phyloP scores from a whole-genome alignment of 2,329 filamentous ascomycete species.

The Thermoascus crustaceus region DNA sequence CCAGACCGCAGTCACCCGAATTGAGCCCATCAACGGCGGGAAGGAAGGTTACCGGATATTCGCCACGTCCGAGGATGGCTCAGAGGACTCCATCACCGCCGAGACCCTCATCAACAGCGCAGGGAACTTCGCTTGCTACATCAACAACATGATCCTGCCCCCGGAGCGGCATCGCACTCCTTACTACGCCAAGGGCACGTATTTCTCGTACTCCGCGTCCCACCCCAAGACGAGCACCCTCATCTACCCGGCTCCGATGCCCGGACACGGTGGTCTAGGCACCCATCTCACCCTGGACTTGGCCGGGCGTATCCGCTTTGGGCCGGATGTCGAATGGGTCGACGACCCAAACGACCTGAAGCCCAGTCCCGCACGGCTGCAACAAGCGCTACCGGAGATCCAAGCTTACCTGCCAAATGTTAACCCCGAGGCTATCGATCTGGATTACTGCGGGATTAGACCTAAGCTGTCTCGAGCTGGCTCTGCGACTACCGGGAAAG shows the following conservation, averaged over 20 bases:
- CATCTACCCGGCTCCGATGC: slow-evolving; percentile 78
- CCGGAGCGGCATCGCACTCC: slow-evolving; percentile 47
- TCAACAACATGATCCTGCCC: slow-evolving; percentile 73
- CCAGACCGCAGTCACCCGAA: slow-evolving; percentile 53
- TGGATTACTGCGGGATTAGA: slow-evolving; percentile 87
- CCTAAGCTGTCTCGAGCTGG: slow-evolving; percentile 67
- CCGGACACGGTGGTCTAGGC: slow-evolving; percentile 78
- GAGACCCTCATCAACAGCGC: slow-evolving; percentile 79
- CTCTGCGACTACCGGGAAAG: slow-evolving; percentile 47
- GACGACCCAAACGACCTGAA: slow-evolving; percentile 60
- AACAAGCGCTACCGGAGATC: slow-evolving; percentile 65
- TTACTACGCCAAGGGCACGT: slow-evolving; percentile 89
- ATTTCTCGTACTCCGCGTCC: slow-evolving; percentile 72
- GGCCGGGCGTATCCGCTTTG: slow-evolving; percentile 75
- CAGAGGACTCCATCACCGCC: slow-evolving; percentile 53
- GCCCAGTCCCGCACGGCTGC: slow-evolving; percentile 56
- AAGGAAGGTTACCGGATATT: slow-evolving; percentile 62
- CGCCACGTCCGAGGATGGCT: slow-evolving; percentile 37
- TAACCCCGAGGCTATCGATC: slow-evolving; percentile 54
- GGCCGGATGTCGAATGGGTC: slow-evolving; percentile 93
- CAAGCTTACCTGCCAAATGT: slow-evolving; percentile 68
- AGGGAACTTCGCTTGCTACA: slow-evolving; percentile 64
- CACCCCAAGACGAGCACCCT: slow-evolving; percentile 61
- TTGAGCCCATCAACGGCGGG: slow-evolving; percentile 49
- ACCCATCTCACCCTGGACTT: slow-evolving; percentile 92